These are phyloP conservation scores for Rosellinia necatrix DNA, from an alignment of 2,329 filamentous ascomycete species.

Conservation along the genomic window DNA sequence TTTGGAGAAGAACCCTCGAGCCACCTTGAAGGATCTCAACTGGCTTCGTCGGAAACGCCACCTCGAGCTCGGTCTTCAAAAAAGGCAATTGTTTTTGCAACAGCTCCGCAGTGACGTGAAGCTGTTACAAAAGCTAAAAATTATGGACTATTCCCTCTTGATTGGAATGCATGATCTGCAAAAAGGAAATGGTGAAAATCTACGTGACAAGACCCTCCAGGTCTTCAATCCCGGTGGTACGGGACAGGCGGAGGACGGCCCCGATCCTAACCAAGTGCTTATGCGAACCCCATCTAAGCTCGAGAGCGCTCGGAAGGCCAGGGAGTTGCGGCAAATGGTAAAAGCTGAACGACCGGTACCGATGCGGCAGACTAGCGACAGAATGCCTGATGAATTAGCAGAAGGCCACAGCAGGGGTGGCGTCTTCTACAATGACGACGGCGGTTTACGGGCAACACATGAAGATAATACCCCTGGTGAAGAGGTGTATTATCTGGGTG, in stretches of 20 bases:
- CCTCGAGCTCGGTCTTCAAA: slow-evolving; percentile 85
- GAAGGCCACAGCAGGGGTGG: slow-evolving; percentile 71
- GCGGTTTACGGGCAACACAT: slow-evolving; percentile 89
- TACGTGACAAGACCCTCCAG: slow-evolving; percentile 85
- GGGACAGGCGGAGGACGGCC: slow-evolving; percentile 58
- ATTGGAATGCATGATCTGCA: slow-evolving; percentile 91
- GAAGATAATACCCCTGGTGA: slow-evolving; percentile 84
- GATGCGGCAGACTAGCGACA: slow-evolving; percentile 78
- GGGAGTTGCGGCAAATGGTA: slow-evolving; percentile 88
- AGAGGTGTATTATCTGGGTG: slow-evolving; percentile 96
- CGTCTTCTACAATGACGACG: slow-evolving; percentile 93
- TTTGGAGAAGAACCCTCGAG: slow-evolving; percentile 83
- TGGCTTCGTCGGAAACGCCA: slow-evolving; percentile 87
- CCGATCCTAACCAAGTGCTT: slow-evolving; percentile 65
- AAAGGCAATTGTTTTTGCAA: slow-evolving; percentile 85
- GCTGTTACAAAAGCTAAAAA: slow-evolving; percentile 83
- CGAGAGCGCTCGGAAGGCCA: slow-evolving; percentile 87
- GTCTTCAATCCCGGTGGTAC: slow-evolving; percentile 91
- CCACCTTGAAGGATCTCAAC: slow-evolving; percentile 94
- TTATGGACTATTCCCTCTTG: slow-evolving; percentile 98
- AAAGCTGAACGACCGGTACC: slow-evolving; percentile 93
- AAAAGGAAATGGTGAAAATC: slow-evolving; percentile 92
- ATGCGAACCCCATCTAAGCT: slow-evolving; percentile 91
- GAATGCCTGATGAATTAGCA: slow-evolving; percentile 89
- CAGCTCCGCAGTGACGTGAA: slow-evolving; percentile 88